phyloP scores from a whole-genome alignment of 352 stramenopile species.

The Pythium dissimile region DNA sequence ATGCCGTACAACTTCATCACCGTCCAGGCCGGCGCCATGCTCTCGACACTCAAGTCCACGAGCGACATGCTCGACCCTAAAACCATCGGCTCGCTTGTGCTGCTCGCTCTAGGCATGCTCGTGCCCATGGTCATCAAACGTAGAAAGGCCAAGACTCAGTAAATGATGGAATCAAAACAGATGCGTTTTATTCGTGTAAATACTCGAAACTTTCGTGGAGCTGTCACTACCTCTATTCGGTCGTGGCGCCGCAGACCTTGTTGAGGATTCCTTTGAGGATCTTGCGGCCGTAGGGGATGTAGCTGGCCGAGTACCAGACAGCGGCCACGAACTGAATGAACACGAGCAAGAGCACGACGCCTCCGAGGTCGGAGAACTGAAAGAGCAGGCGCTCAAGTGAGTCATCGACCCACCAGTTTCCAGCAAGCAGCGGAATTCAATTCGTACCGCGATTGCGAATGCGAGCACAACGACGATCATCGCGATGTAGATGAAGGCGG shows the following conservation, averaged over 20 bases:
- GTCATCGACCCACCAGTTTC: not conserved
- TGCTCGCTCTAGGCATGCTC: conserved; percentile 64
- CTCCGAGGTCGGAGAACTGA: conserved; percentile 58
- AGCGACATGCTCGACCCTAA: conserved; percentile 60
- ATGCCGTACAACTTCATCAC: conserved; percentile 86
- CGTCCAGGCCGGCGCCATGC: conserved; percentile 69
- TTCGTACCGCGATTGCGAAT: conserved; percentile 61
- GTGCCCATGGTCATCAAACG: conserved; percentile 60
- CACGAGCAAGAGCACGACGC: conserved; percentile 75
- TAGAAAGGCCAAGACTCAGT: conserved; percentile 17
- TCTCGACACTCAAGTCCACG: conserved; percentile 62
- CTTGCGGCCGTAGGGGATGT: conserved; percentile 82
- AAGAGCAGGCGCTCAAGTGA: not conserved
- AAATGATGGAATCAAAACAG: not conserved
- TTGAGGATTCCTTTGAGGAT: conserved; percentile 64
- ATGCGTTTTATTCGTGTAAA: not conserved
- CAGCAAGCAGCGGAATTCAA: not conserved
- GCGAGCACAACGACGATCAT: conserved; percentile 78
- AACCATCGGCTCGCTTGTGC: conserved; percentile 52
- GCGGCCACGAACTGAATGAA: conserved; percentile 74
- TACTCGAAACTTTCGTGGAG: not conserved
- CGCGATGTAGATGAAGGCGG: conserved; percentile 63
- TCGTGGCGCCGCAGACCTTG: conserved; percentile 48
- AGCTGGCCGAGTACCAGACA: conserved; percentile 84
- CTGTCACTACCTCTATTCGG: conserved; percentile 23